Evolutionary conservation across 108 stramenopile species (phyloP).

Genomic region (Mediolabrus comicus): DNA sequence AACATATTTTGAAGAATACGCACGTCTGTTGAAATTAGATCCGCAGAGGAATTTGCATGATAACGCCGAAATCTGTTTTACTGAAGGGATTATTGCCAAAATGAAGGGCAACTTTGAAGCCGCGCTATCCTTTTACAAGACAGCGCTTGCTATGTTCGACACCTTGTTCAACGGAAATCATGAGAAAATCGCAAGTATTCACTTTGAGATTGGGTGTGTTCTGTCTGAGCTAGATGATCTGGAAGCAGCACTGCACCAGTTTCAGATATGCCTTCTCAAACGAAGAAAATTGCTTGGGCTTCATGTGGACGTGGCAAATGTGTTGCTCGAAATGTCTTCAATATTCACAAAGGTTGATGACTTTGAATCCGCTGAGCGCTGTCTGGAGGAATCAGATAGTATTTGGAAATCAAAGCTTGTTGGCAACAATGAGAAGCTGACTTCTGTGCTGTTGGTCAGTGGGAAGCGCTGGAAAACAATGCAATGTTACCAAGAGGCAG

Average conservation of each 20-base stretch:
- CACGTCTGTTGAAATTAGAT: constrained; percentile 34
- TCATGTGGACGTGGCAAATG: constrained; percentile 83
- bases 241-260: constrained; percentile 63
- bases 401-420: constrained; percentile 69
- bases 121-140: constrained; percentile 33
- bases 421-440: constrained; percentile 63
- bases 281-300: constrained; percentile 67
- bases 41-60: constrained; percentile 36
- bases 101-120: constrained; percentile 28
- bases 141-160: constrained; percentile 45
- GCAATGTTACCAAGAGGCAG: constrained; percentile 50
- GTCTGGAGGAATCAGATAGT: constrained; percentile 70
- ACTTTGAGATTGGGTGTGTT: constrained; percentile 70
- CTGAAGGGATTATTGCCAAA: constrained; percentile 41
- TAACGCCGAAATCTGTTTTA: constrained; percentile 44
- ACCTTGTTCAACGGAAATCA: constrained; percentile 34
- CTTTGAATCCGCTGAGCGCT: constrained; percentile 60
- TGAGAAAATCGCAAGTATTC: constrained; percentile 43
- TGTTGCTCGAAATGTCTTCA: constrained; percentile 71
- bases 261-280: constrained; percentile 65
- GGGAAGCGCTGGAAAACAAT: constrained; percentile 68
- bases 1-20: constrained; percentile 42
- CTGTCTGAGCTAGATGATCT: constrained; percentile 57
- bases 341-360: constrained; percentile 35
- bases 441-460: constrained; percentile 50